phyloP scores from a whole-genome alignment of 805 yeast species.

The Middelhovenomyces tepae region DNA sequence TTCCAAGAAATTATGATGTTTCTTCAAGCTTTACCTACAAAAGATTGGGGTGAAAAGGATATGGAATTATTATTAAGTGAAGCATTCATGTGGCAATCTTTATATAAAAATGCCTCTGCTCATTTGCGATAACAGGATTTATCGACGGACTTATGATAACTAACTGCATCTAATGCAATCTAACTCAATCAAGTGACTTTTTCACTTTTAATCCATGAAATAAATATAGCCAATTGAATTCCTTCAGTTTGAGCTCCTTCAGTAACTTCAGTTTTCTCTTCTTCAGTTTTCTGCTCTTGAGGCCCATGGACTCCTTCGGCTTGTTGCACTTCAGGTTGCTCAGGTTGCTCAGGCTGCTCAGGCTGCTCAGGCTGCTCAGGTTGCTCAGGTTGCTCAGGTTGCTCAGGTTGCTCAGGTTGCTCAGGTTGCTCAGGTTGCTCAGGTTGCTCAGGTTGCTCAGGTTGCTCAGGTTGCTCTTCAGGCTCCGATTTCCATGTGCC shows the following conservation, averaged over 20 bases:
- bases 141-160: background rate
- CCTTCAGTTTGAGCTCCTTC: conserved; percentile 14
- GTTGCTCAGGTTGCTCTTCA: background rate
- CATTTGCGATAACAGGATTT: conserved; percentile 43
- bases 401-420: background rate
- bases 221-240: too few species aligned
- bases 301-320: background rate
- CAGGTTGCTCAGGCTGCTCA: background rate
- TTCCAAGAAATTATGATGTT: conserved; percentile 92
- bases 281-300: conserved; percentile 4
- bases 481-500: background rate
- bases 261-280: conserved; percentile 10
- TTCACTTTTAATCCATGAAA: background rate
- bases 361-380: background rate
- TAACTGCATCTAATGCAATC: background rate
- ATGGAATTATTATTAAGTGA: conserved; percentile 88
- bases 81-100: conserved; percentile 93
- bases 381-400: too few species aligned
- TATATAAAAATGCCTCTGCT: conserved; percentile 84
- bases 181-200: background rate
- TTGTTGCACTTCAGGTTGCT: background rate
- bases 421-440: background rate
- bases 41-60: conserved; percentile 78
- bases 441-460: background rate
- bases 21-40: conserved; percentile 83